Evolutionary conservation across 2,329 filamentous ascomycete genomes (phyloP).

Genomic region (Fusarium cicatricum): DNA sequence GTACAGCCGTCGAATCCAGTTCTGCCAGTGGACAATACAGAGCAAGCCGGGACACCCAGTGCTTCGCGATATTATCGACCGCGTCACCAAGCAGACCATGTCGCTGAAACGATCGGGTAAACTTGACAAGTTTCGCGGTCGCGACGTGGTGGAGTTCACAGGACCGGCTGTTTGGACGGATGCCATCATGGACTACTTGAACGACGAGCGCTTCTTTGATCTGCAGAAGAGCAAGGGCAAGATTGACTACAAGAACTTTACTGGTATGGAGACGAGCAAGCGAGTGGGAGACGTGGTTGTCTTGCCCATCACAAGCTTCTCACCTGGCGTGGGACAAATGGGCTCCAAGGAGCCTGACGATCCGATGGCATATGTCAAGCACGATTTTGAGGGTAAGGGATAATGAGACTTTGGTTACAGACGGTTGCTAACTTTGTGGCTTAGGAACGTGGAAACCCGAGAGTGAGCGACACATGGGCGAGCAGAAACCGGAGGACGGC

Average conservation of each 20-base stretch:
- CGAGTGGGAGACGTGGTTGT: constrained; percentile 94
- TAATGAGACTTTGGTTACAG: neutral
- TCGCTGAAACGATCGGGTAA: constrained; percentile 73
- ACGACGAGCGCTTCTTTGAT: constrained; percentile 88
- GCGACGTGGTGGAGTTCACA: constrained; percentile 90
- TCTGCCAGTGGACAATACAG: constrained; percentile 99
- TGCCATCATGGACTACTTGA: constrained; percentile 90
- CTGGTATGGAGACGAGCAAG: constrained; percentile 81
- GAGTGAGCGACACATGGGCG: constrained; percentile 73
- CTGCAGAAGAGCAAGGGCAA: constrained; percentile 74
- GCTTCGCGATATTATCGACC: constrained; percentile 84
- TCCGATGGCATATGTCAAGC: constrained; percentile 97
- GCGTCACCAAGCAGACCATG: constrained; percentile 85
- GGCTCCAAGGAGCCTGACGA: constrained; percentile 87
- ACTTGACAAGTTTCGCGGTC: constrained; percentile 67
- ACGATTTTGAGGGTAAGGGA: constrained; percentile 87
- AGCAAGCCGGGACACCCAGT: constrained; percentile 93
- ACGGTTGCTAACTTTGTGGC: neutral
- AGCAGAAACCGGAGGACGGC: constrained; percentile 40
- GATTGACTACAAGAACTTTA: constrained; percentile 89
- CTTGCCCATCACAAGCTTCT: constrained; percentile 96
- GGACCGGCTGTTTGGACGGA: constrained; percentile 97
- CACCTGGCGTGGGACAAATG: constrained; percentile 93
- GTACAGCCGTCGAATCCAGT: constrained; percentile 96
- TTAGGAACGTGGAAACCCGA: constrained; percentile 81